Percentiles rank a stretch among this genome's conserved stretches.
Evolutionary conservation across 2,329 filamentous ascomycete genomes (phyloP).

Genomic region (Bipolaris bicolor): DNA sequence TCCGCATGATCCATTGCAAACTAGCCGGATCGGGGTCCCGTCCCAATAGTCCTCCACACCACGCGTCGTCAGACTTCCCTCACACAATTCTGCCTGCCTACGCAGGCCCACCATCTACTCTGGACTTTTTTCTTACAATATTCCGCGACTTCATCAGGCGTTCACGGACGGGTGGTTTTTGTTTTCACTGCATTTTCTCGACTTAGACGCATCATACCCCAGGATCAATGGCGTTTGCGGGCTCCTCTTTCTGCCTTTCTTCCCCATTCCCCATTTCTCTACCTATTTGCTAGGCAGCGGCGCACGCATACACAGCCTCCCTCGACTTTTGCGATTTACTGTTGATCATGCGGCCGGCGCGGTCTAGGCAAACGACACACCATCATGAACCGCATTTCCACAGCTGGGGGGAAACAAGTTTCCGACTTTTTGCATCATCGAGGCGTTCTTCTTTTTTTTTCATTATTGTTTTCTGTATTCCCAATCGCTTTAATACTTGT

Average conservation of each 20-base stretch:
- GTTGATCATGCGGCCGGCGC: slow-evolving; percentile 16
- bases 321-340: neutral
- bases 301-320: slow-evolving; percentile 1
- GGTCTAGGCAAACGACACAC: slow-evolving; percentile 20
- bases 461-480: no score
- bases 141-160: slow-evolving; percentile 22
- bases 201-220: slow-evolving; percentile 44
- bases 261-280: slow-evolving; percentile 7
- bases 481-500: no score
- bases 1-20: slow-evolving; percentile 35
- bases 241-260: slow-evolving; percentile 6
- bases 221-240: slow-evolving; percentile 38
- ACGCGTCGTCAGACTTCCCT: slow-evolving; percentile 32
- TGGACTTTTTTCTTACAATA: slow-evolving; percentile 14
- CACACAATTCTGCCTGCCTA: slow-evolving; percentile 25
- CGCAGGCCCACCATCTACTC: slow-evolving; percentile 13
- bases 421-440: slow-evolving; percentile 1
- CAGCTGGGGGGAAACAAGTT: neutral
- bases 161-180: slow-evolving; percentile 19
- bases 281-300: slow-evolving; percentile 23
- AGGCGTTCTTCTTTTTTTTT: neutral
- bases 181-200: slow-evolving; percentile 23
- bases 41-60: slow-evolving; percentile 35
- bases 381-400: slow-evolving; percentile 20
- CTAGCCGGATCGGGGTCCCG: slow-evolving; percentile 33